A percentile compares a stretch with the other conserved stretches of the same genome.
These are phyloP conservation scores for Acaromyces ingoldii DNA, from an alignment of 1,284 basidiomycete genomes.

Conservation along the genomic window DNA sequence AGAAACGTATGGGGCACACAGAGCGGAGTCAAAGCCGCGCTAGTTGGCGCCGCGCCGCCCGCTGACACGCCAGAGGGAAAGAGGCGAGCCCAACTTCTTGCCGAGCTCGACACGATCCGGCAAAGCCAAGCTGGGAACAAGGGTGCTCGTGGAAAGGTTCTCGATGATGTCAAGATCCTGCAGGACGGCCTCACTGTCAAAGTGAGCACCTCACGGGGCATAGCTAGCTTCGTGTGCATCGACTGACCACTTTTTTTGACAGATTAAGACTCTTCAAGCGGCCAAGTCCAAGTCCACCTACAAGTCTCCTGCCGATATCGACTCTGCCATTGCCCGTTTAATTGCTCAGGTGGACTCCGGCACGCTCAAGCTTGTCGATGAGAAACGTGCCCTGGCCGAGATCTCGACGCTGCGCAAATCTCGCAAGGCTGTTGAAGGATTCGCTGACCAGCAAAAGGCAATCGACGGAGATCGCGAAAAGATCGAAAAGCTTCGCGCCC, in stretches of 20 bases:
- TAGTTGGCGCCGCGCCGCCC: slow-evolving; percentile 49
- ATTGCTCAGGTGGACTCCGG: slow-evolving; percentile 82
- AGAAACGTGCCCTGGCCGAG: slow-evolving; percentile 88
- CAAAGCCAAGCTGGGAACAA: slow-evolving; percentile 77
- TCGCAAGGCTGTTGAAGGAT: slow-evolving; percentile 37
- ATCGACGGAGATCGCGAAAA: slow-evolving; percentile 75
- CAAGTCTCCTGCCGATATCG: slow-evolving; percentile 81
- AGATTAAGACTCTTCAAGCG: slow-evolving; percentile 85
- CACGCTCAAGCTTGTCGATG: slow-evolving; percentile 85
- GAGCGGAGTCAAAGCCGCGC: slow-evolving; percentile 68
- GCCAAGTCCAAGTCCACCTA: slow-evolving; percentile 75
- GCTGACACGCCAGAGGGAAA: slow-evolving; percentile 60
- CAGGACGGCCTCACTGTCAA: slow-evolving; percentile 80
- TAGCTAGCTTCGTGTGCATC: slow-evolving; percentile 72
- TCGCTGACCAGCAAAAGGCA: slow-evolving; percentile 60
- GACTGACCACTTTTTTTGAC: slow-evolving; percentile 5
- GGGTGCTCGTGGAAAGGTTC: slow-evolving; percentile 66
- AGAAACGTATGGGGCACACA: slow-evolving; percentile 48
- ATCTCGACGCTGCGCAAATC: slow-evolving; percentile 62
- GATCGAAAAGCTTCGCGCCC: slow-evolving; percentile 73
- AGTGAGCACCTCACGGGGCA: slow-evolving; percentile 56
- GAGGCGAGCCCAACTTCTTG: slow-evolving; percentile 67
- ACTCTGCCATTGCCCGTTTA: slow-evolving; percentile 72
- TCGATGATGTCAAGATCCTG: slow-evolving; percentile 75
- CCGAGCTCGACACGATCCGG: slow-evolving; percentile 76